phyloP scores from a whole-genome alignment of 371 early-diverging fungal genomes.

The Mortierella sp. region DNA sequence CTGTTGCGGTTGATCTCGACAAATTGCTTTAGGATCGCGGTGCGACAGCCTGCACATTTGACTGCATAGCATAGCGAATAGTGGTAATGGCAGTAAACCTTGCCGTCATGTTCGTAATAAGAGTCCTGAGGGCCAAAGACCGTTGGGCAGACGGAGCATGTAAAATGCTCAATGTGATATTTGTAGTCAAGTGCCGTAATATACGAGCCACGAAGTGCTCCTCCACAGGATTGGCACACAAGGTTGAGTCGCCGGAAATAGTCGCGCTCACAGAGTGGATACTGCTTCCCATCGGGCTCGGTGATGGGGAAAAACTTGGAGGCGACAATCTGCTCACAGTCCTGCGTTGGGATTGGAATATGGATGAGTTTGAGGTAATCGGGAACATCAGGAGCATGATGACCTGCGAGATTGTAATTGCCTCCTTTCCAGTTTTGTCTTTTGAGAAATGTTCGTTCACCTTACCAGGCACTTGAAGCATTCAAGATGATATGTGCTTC shows the following conservation, averaged over 20 bases:
- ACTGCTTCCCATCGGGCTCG: conserved; percentile 68
- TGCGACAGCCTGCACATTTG: conserved; percentile 94
- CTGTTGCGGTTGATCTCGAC: conserved; percentile 86
- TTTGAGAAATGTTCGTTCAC: not conserved
- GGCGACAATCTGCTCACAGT: conserved; percentile 87
- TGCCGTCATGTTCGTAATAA: conserved; percentile 91
- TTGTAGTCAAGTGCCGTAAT: conserved; percentile 93
- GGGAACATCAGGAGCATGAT: not conserved
- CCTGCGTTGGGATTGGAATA: conserved; percentile 60
- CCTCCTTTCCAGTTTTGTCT: too few relatives aligned
- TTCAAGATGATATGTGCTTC: conserved; percentile 88
- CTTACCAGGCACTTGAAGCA: conserved; percentile 95
- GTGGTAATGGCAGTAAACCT: conserved; percentile 92
- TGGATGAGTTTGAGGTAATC: too few relatives aligned
- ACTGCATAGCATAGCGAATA: conserved; percentile 86
- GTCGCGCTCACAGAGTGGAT: conserved; percentile 89
- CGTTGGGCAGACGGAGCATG: conserved; percentile 93
- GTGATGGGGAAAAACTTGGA: conserved; percentile 89
- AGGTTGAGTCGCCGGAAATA: conserved; percentile 88
- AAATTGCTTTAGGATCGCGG: conserved; percentile 93
- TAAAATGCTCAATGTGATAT: conserved; percentile 97
- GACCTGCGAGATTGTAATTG: not conserved
- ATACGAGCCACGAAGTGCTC: conserved; percentile 90
- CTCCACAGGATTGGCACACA: conserved; percentile 92
- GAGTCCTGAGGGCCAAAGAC: conserved; percentile 96